phyloP scores from a whole-genome alignment of 345 rosid genomes.

The Lepidium sativum region DNA sequence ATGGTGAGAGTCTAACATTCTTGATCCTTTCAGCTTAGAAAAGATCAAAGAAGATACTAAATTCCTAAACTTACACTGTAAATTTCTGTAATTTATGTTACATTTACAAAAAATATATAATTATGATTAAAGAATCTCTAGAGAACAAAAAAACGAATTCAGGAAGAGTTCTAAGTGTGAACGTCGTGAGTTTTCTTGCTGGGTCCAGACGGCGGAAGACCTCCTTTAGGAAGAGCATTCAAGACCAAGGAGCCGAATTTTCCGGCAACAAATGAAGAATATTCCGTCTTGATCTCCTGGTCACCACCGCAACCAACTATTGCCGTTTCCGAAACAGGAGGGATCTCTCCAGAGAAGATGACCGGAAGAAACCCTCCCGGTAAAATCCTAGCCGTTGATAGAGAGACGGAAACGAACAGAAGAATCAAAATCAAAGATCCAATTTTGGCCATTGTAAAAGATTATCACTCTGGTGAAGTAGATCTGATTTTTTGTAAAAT shows the following conservation, averaged over 20 bases:
- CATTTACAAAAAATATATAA: not conserved
- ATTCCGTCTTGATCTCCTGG: not conserved
- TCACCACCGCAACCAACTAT: conserved; percentile 25
- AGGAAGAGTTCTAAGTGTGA: conserved; percentile 33
- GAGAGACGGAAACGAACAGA: conserved; percentile 5
- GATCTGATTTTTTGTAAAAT: not conserved
- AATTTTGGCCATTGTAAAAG: not conserved
- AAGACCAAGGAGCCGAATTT: conserved; percentile 44
- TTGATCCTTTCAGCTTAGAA: not conserved
- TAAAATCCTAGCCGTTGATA: conserved; percentile 11
- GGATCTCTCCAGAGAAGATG: conserved; percentile 2
- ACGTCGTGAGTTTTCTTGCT: conserved; percentile 39
- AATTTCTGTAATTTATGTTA: too few species aligned
- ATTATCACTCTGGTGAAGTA: not conserved
- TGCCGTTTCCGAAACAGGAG: conserved; percentile 2
- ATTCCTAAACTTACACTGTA: not conserved
- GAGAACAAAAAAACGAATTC: not conserved
- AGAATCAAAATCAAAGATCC: conserved; percentile 16
- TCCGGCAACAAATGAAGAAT: conserved; percentile 19
- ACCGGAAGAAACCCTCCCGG: conserved; percentile 19
- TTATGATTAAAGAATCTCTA: not conserved
- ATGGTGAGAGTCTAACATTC: not conserved
- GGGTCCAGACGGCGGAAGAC: conserved; percentile 42
- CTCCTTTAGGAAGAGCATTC: conserved; percentile 57
- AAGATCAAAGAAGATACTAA: not conserved